These are phyloP conservation scores for Rauvolfia tetraphylla DNA, from an alignment of 257 asterid species.

Conservation along the genomic window DNA sequence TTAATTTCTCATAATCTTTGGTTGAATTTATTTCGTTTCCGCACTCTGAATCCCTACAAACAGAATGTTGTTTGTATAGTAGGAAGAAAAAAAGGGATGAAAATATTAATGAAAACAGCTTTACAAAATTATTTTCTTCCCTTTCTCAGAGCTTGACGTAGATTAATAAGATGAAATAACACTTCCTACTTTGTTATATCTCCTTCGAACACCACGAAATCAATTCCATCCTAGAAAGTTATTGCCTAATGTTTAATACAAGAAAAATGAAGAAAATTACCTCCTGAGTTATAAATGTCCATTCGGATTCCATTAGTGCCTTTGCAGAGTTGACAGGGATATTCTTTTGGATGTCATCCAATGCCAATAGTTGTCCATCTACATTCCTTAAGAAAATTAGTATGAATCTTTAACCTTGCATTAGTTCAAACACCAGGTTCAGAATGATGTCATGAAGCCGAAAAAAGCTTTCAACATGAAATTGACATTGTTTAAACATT, in stretches of 20 bases:
- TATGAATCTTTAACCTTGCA: not conserved
- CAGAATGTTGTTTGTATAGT: not conserved
- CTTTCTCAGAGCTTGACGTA: no score
- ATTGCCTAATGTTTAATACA: not conserved
- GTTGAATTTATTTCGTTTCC: no score
- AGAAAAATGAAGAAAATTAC: constrained; percentile 31
- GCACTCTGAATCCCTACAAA: no score
- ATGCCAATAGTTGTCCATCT: constrained; percentile 81
- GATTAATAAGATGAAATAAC: no score
- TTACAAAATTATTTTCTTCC: no score
- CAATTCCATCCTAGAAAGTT: no score
- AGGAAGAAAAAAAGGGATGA: not conserved
- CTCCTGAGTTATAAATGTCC: constrained; percentile 87
- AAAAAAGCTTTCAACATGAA: not conserved
- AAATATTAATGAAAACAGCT: not conserved
- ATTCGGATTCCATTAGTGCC: constrained; percentile 46
- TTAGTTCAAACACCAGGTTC: not conserved
- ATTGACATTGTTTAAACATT: not conserved
- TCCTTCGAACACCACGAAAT: no score
- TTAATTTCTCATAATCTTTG: no score
- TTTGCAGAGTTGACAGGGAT: constrained; percentile 46
- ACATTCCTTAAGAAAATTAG: constrained; percentile 15
- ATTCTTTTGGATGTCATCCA: constrained; percentile 58
- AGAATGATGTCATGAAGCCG: not conserved
- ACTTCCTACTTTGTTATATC: no score